These are phyloP conservation scores for Kluyveromyces wickerhamii DNA, from an alignment of 805 yeast genomes.

Conservation along the genomic window DNA sequence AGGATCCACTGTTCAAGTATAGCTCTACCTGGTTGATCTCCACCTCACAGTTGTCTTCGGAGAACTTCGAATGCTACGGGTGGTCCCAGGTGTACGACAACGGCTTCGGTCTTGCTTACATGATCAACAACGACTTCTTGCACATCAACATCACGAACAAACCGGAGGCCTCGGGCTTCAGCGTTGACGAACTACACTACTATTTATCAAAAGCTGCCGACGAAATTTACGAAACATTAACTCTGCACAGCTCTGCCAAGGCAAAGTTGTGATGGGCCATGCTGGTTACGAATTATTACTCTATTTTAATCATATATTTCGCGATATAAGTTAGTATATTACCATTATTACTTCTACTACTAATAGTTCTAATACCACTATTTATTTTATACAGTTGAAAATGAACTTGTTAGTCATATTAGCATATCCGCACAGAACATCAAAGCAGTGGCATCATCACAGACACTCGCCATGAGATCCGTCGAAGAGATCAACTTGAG, in stretches of 20 bases:
- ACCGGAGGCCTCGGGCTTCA: slow-evolving; percentile 32
- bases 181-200: slow-evolving; percentile 42
- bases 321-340: no score
- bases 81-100: slow-evolving; percentile 92
- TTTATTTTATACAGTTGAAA: no score
- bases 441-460: no score
- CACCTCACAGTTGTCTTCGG: slow-evolving; percentile 83
- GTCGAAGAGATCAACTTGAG: slow-evolving; percentile 29
- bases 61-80: slow-evolving; percentile 85
- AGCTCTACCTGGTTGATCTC: slow-evolving; percentile 81
- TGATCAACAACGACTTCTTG: slow-evolving; percentile 77
- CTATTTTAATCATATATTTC: no score
- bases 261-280: slow-evolving; percentile 13
- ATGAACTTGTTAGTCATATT: no score
- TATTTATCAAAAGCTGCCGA: slow-evolving; percentile 72
- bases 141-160: slow-evolving; percentile 74
- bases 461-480: slow-evolving; percentile 8
- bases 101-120: slow-evolving; percentile 91
- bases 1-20: slow-evolving; percentile 68
- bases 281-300: no score
- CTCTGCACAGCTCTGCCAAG: slow-evolving; percentile 9
- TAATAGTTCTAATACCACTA: no score
- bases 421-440: no score
- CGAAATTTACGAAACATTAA: slow-evolving; percentile 64
- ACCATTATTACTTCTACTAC: no score